Conservation (phyloP, 495 filamentous ascomycete genomes). For the Lindgomyces ingoldianus region DNA sequence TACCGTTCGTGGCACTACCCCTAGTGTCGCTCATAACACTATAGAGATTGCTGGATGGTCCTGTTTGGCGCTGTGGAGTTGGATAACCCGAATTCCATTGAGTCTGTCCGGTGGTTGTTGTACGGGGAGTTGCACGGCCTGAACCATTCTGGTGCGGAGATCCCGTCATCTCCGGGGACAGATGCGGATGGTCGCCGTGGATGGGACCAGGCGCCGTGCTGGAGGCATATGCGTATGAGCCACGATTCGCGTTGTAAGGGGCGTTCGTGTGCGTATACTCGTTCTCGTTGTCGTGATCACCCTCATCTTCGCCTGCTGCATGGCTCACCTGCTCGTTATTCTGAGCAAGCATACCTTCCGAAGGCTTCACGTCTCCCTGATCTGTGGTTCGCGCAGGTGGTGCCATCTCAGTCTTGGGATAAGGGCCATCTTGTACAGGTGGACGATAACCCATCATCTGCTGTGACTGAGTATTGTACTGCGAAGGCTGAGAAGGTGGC, state of each 20-base stretch:
- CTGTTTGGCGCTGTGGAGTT: conserved; percentile 72
- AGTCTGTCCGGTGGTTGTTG: conserved; percentile 62
- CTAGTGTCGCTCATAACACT: conserved; percentile 87
- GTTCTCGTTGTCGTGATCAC: conserved; percentile 74
- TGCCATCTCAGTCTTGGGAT: conserved; percentile 90
- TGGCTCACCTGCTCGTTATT: conserved; percentile 54
- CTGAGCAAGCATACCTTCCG: conserved; percentile 52
- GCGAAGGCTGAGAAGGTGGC: conserved; percentile 65
- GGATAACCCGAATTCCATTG: conserved; percentile 79
- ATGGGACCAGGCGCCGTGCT: conserved; percentile 64
- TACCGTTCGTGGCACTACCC: conserved; percentile 65
- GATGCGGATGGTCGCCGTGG: conserved; percentile 73
- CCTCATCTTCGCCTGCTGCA: conserved; percentile 57
- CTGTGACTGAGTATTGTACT: conserved; percentile 64
- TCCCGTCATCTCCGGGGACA: conserved; percentile 81
- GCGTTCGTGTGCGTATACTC: conserved; percentile 65
- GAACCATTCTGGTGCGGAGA: conserved; percentile 89
- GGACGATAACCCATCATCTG: conserved; percentile 71
- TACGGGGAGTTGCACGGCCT: conserved; percentile 84
- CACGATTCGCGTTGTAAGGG: conserved; percentile 66
- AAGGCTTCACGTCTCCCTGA: conserved; percentile 65
- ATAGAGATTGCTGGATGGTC: conserved; percentile 79
- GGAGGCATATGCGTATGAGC: conserved; percentile 73
- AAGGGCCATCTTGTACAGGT: conserved; percentile 57
- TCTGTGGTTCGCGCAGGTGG: conserved; percentile 74